These are phyloP conservation scores for Candida dajiaensis DNA, from an alignment of 805 yeast genomes.

Conservation along the genomic window DNA sequence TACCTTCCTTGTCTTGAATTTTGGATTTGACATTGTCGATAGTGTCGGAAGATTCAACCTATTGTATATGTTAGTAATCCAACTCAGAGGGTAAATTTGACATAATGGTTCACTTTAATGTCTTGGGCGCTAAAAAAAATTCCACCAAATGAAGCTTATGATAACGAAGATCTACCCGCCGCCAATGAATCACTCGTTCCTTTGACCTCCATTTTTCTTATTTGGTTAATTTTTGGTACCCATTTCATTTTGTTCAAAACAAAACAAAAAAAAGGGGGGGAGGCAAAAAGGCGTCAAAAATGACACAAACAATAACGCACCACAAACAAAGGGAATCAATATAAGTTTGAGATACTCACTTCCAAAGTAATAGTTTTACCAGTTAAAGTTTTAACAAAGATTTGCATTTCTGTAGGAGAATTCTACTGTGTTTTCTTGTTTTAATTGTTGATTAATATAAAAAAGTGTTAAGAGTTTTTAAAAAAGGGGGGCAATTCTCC, in stretches of 20 bases:
- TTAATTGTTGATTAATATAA: conserved; percentile 1
- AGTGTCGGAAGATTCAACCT: conserved; percentile 91
- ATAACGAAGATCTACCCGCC: not conserved
- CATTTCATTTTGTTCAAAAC: not conserved
- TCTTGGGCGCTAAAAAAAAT: too few relatives aligned
- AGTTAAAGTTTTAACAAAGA: conserved; percentile 83
- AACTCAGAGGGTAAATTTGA: not conserved
- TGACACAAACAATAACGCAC: not conserved
- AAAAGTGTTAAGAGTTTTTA: conserved; percentile 2
- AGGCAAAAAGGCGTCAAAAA: not conserved
- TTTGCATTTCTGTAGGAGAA: conserved; percentile 56
- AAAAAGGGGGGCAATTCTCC: conserved; percentile 9
- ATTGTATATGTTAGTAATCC: not conserved
- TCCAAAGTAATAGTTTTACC: conserved; percentile 87
- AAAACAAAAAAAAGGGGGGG: too few relatives aligned
- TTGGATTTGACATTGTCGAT: conserved; percentile 92
- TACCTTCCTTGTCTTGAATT: conserved; percentile 95
- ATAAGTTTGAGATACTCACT: conserved; percentile 23
- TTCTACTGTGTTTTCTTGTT: not conserved
- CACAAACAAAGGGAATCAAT: not conserved
- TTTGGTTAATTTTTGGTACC: too few relatives aligned
- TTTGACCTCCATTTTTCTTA: too few relatives aligned
- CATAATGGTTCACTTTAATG: not conserved
- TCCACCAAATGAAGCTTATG: not conserved
- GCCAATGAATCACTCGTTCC: too few relatives aligned